Percentiles rank a stretch among this genome's conserved stretches.
These are phyloP conservation scores for Candida yuanshanica DNA, from an alignment of 805 yeast genomes.

Conservation along the genomic window DNA sequence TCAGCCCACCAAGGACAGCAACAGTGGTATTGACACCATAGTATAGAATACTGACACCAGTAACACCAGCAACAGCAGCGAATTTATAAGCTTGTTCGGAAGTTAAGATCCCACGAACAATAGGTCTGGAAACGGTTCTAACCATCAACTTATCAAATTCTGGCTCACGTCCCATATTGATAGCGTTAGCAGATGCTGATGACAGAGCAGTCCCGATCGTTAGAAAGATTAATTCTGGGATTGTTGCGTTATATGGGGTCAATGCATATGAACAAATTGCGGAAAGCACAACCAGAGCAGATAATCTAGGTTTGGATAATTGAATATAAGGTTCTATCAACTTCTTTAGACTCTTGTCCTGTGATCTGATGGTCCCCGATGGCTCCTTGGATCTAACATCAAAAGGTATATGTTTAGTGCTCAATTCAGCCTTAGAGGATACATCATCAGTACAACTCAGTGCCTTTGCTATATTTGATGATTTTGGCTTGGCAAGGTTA, in stretches of 20 bases:
- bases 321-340: conserved; percentile 61
- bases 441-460: conserved; percentile 31
- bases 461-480: conserved; percentile 17
- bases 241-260: conserved; percentile 76
- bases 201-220: conserved; percentile 83
- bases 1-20: conserved; percentile 70
- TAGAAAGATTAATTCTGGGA: conserved; percentile 62
- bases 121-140: conserved; percentile 84
- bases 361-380: conserved; percentile 16
- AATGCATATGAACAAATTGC: conserved; percentile 92
- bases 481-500: conserved; percentile 20
- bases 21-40: conserved; percentile 85
- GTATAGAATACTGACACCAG: conserved; percentile 65
- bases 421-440: conserved; percentile 7
- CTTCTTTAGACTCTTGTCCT: conserved; percentile 25
- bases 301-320: conserved; percentile 85
- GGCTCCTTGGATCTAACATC: conserved; percentile 40
- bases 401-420: conserved; percentile 44
- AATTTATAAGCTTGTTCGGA: conserved; percentile 74
- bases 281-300: conserved; percentile 82
- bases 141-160: conserved; percentile 82
- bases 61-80: conserved; percentile 66
- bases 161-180: conserved; percentile 96
- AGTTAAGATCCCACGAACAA: conserved; percentile 74
- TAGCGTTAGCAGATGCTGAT: conserved; percentile 94